These are phyloP conservation scores for Jamesozyma jinghongensis DNA, from an alignment of 805 yeast genomes.

Conservation along the genomic window DNA sequence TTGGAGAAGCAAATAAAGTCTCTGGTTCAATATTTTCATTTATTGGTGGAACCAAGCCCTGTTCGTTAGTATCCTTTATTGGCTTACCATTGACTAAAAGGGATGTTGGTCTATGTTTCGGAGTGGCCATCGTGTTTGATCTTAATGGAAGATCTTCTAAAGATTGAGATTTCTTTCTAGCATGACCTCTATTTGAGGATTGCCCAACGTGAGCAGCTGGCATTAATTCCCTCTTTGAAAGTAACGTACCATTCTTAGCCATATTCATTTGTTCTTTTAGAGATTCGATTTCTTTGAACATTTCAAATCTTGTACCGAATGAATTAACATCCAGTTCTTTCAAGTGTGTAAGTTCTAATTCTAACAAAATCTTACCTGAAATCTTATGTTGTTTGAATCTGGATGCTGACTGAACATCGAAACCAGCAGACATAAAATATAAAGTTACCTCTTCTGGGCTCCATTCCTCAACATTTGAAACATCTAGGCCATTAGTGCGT, in stretches of 20 bases:
- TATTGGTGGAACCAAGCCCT: conserved; percentile 12
- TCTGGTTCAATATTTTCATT: conserved; percentile 12
- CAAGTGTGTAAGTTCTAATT: conserved; percentile 74
- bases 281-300: conserved; percentile 80
- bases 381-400: conserved; percentile 83
- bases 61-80: conserved; percentile 1
- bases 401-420: conserved; percentile 64
- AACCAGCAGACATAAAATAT: conserved; percentile 64
- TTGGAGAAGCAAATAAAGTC: conserved; percentile 48
- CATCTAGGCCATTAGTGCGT: background rate
- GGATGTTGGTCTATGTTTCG: conserved; percentile 12
- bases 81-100: conserved; percentile 10
- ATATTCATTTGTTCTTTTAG: conserved; percentile 24
- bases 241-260: background rate
- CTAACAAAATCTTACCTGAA: conserved; percentile 76
- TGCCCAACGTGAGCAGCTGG: conserved; percentile 33
- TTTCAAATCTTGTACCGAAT: conserved; percentile 92
- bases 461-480: conserved; percentile 51
- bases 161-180: conserved; percentile 15
- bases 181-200: conserved; percentile 9
- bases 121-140: background rate
- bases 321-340: conserved; percentile 88
- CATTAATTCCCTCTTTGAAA: conserved; percentile 21
- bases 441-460: conserved; percentile 76
- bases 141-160: conserved; percentile 15